Percentiles rank a stretch among this genome's conserved stretches.
Evolutionary conservation across 2,329 filamentous ascomycete species (phyloP).

Genomic region (Trichoderma aggressivum): DNA sequence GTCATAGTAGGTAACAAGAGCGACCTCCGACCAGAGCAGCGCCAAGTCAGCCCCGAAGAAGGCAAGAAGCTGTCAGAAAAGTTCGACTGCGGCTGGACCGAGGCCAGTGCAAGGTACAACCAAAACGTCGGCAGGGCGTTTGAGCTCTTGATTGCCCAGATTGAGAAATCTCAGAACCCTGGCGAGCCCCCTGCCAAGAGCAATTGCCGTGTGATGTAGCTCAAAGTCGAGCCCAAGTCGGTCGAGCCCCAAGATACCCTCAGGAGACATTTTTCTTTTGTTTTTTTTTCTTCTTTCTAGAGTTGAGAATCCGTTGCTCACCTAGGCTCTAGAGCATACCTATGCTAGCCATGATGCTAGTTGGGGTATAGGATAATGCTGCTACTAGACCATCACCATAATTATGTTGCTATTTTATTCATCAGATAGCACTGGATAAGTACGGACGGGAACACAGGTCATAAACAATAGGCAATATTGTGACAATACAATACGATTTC

Average conservation of each 20-base stretch:
- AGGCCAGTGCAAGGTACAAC: conserved; percentile 90
- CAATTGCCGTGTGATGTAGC: conserved; percentile 83
- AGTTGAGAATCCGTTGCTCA: background rate
- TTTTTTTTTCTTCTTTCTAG: background rate
- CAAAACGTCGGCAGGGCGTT: conserved; percentile 92
- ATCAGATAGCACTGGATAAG: background rate
- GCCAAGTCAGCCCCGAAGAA: conserved; percentile 83
- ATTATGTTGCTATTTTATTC: background rate
- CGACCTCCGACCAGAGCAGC: conserved; percentile 87
- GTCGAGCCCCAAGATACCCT: background rate
- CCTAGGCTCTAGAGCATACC: background rate
- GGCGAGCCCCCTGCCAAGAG: conserved; percentile 74
- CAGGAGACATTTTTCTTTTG: background rate
- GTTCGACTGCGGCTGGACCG: conserved; percentile 89
- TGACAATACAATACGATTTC: background rate
- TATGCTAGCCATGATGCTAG: background rate
- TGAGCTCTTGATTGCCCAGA: conserved; percentile 88
- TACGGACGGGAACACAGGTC: background rate
- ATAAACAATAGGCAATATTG: background rate
- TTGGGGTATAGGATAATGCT: conserved; percentile 5
- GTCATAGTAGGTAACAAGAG: conserved; percentile 97
- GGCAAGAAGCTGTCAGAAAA: conserved; percentile 81
- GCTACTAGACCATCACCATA: background rate
- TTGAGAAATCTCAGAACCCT: conserved; percentile 91
- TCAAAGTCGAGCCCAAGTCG: background rate